A percentile compares a stretch with the other conserved stretches of the same genome.
Evolutionary conservation across 2,329 filamentous ascomycete genomes (phyloP).

Genomic region (Colletotrichum tropicicola): DNA sequence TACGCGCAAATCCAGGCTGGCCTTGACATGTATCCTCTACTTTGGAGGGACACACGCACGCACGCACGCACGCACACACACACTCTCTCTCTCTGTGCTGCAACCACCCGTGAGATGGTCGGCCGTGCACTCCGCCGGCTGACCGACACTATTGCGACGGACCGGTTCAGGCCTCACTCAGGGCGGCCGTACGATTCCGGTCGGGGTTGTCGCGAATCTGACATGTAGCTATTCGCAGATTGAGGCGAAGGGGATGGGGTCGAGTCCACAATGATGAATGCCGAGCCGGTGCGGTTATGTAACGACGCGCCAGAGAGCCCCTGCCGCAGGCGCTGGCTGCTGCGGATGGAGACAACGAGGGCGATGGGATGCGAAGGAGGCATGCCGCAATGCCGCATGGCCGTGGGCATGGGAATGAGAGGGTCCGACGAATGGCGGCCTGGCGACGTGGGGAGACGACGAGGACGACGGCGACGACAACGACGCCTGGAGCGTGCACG

Average conservation of each 20-base stretch:
- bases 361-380: neutral
- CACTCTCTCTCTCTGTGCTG: too few relatives aligned
- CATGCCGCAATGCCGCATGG: neutral
- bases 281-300: conserved; percentile 23
- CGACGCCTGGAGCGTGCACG: neutral
- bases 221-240: conserved; percentile 24
- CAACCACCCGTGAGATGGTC: conserved; percentile 23
- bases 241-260: conserved; percentile 13
- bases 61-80: neutral
- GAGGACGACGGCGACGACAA: conserved; percentile 5
- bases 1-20: neutral
- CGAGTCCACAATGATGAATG: conserved; percentile 28
- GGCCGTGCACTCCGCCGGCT: conserved; percentile 27
- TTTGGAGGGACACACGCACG: neutral
- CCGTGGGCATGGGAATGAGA: conserved; percentile 5
- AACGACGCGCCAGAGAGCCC: neutral
- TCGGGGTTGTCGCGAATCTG: conserved; percentile 4
- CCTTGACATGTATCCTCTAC: conserved; percentile 21
- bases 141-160: conserved; percentile 17
- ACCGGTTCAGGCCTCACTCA: neutral
- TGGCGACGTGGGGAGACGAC: conserved; percentile 2
- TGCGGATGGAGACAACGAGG: conserved; percentile 3
- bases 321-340: neutral
- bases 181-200: neutral
- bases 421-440: neutral